Evolutionary conservation across 2,329 filamentous ascomycete genomes (phyloP).

Genomic region (Exophiala phaeomuriformis): DNA sequence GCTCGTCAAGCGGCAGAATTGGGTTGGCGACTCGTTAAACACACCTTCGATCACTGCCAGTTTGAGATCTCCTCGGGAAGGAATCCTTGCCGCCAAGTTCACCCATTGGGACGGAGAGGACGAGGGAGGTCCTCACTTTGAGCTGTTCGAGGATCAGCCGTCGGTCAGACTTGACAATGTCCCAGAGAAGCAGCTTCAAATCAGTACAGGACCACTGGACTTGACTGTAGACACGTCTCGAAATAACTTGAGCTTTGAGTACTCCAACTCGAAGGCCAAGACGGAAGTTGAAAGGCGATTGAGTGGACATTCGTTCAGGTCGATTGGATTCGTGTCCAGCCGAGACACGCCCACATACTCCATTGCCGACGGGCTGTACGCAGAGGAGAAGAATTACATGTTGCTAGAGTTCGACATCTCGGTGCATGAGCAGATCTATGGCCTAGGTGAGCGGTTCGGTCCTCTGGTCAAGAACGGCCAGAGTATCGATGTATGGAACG

Average conservation of each 20-base stretch:
- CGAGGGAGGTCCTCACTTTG: conserved; percentile 7
- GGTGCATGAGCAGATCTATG: conserved; percentile 56
- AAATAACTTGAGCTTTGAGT: too few relatives aligned
- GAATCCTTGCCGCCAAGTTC: conserved; percentile 2
- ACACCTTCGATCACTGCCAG: conserved; percentile 1
- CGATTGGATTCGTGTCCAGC: too few relatives aligned
- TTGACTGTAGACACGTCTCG: too few relatives aligned
- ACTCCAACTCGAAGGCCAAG: too few relatives aligned
- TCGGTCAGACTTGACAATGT: not conserved
- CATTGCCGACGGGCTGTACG: not conserved
- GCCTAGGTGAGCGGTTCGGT: conserved; percentile 64
- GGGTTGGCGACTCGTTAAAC: conserved; percentile 5
- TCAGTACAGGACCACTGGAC: too few relatives aligned
- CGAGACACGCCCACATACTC: too few relatives aligned
- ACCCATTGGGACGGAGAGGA: conserved; percentile 10
- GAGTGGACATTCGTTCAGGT: too few relatives aligned
- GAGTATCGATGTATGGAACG: conserved; percentile 50
- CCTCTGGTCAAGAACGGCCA: conserved; percentile 66
- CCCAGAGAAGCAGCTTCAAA: not conserved
- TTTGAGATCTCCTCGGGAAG: conserved; percentile 6
- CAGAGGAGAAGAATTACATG: not conserved
- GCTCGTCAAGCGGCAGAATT: not conserved
- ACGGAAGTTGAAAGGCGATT: too few relatives aligned
- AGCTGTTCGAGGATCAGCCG: not conserved
- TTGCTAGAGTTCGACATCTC: conserved; percentile 23